Evolutionary conservation across 2,329 filamentous ascomycete genomes (phyloP).

Genomic region (Fusarium sulawesiense): DNA sequence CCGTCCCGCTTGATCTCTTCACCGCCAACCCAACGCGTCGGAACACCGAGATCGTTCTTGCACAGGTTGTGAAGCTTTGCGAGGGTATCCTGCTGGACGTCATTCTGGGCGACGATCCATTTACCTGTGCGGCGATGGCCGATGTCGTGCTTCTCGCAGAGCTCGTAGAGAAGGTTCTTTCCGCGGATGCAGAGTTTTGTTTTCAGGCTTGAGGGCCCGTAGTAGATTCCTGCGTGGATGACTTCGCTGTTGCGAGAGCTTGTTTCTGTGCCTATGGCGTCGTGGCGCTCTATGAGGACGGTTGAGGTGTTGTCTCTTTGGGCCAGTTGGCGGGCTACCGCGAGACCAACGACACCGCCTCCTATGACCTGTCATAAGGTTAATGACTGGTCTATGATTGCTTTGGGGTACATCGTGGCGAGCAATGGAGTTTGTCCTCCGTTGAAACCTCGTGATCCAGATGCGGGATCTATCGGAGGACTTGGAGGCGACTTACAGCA

Average conservation of each 20-base stretch:
- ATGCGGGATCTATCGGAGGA: slow-evolving; percentile 6
- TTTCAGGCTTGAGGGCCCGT: slow-evolving; percentile 81
- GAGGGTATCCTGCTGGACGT: slow-evolving; percentile 73
- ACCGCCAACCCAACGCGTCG: slow-evolving; percentile 74
- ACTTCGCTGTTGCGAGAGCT: slow-evolving; percentile 94
- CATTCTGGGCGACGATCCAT: slow-evolving; percentile 93
- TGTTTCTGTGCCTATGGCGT: slow-evolving; percentile 82
- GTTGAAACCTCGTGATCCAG: slow-evolving; percentile 12
- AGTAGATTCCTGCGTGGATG: slow-evolving; percentile 96
- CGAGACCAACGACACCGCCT: slow-evolving; percentile 79
- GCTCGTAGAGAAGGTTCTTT: slow-evolving; percentile 79
- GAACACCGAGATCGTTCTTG: slow-evolving; percentile 62
- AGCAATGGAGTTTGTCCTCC: not conserved
- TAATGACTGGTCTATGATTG: not conserved
- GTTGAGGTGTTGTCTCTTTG: slow-evolving; percentile 71
- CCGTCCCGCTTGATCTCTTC: slow-evolving; percentile 74
- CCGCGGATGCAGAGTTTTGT: slow-evolving; percentile 84
- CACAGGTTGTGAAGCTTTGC: slow-evolving; percentile 63
- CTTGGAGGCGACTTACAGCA: slow-evolving; percentile 50
- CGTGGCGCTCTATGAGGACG: slow-evolving; percentile 84
- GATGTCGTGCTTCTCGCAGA: slow-evolving; percentile 76
- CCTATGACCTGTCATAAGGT: slow-evolving; percentile 62
- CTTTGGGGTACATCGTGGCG: not conserved
- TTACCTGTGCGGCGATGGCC: slow-evolving; percentile 83
- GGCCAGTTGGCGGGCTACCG: slow-evolving; percentile 79